Evolutionary conservation across 768 basidiomycete species (phyloP), one percentile per base, ranked within the genome.

Genomic region (Wakefieldia striispora): DNA sequence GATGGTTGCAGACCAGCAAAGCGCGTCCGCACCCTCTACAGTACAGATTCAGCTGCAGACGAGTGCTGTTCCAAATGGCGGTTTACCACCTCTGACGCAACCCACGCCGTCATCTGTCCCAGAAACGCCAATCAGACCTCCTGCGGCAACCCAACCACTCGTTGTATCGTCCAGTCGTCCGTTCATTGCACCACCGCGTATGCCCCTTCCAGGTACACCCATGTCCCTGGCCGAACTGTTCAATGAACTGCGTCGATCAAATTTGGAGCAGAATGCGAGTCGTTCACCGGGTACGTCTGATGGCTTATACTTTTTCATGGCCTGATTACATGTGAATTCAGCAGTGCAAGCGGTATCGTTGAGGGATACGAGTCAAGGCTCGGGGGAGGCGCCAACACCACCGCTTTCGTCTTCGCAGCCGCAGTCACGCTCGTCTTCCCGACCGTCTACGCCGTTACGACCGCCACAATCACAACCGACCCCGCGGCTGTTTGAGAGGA

Each of bases 121-220:
- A 29, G 47, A 9, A 12, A 29, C 43, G 3, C 23, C 16, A 4
- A 19, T 31, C 7, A 46, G 20, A 20, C 43, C 46, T 0, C 51
- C 35, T 8, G 6, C 47, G 3, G 53, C 45, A 9, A 42, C 50
- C 1, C 57, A 50, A 31, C 24, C 54, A 16, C 26, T 42, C 0
- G 3, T 33, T 12, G 37, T 38, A 12, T 24, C 55, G 4, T 27
- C 56, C 8, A 45, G 48, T 11, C 60, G 37, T 1, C 58, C 51
- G 12, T 21, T 56, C 26, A 62, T 65, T 31, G 53, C 50, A 11
- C 64, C 64, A 12, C 63, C 66, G 5, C 64, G 61, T 26, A 7
- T 58, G 1, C 63, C 61, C 13, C 44, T 43, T 1, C 43, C 53
- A 11, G 27, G 27, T 11, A 24, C 53, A 26, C 53, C 56, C 3